Evolutionary conservation across 1,284 basidiomycete species (phyloP), one percentile per base, ranked within the genome.

Genomic region (Cerioporus squamosus): DNA sequence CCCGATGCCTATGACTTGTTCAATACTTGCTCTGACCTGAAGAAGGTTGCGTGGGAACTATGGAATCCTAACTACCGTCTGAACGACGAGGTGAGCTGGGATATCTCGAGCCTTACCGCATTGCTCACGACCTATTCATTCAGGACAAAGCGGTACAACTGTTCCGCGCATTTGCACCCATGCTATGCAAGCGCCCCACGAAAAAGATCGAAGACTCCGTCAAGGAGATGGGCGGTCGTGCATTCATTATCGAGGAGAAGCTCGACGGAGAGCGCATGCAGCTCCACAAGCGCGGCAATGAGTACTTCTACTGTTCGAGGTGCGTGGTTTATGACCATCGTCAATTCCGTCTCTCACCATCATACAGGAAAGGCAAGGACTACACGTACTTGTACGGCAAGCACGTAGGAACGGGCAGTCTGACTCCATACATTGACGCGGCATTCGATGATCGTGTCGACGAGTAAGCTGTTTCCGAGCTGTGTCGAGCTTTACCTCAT

Each of bases 251-350:
- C 46, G 95, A 98, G 71, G 96, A 98, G 76, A 98, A 98, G 72
- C 81, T 97, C 1, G 95, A 98, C 68, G 95, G 95, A 1, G 95
- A 98, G 72, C 80, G 96, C 26, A 95, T 98, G 74, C 96, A 98
- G 71, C 68, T 98, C 50, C 96, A 98, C 70, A 97, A 93, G 74
- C 81, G 88, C 49, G 93, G 91, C 2, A 89, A 91, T 59, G 87
- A 93, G 70, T 98, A 92, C 71, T 93, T 90, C 66, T 98, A 96
- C 69, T 95, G 89, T 69, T 97, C 95, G 9, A 84, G 93, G 93
- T 90, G 5, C 3, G 6, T 10, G 5, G 14, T 48, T 14, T 17
- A 2, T 1, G 5, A 23, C n/a, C 39, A 12, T 14, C 24, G 55
- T 57, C 33, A 38, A 17, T 29, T 17, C 38, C 39, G n/a, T 44